Evolutionary conservation across 2,329 filamentous ascomycete species (phyloP).

Genomic region (Colletotrichum neosansevieriae): DNA sequence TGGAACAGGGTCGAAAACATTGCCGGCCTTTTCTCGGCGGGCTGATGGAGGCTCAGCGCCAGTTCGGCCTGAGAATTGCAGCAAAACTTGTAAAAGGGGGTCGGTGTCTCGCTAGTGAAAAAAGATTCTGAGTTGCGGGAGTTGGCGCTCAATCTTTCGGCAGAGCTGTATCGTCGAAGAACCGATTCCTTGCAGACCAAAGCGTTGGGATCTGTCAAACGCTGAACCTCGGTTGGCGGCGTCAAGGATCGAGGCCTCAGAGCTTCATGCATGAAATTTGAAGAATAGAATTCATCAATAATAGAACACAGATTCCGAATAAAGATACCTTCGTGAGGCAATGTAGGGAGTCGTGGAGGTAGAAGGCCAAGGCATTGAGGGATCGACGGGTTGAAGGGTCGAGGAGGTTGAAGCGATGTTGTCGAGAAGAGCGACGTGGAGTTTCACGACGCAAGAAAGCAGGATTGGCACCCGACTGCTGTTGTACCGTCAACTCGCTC

Average conservation of each 20-base stretch:
- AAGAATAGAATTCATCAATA: not conserved
- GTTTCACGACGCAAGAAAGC: not conserved
- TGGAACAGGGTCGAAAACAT: conserved; percentile 38
- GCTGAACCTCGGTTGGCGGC: conserved; percentile 32
- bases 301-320: not conserved
- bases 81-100: not conserved
- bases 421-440: not conserved
- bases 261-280: conserved; percentile 21
- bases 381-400: not conserved
- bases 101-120: not conserved
- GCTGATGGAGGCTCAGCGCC: conserved; percentile 1
- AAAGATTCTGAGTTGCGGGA: not conserved
- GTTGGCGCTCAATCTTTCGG: not conserved
- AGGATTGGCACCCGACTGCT: too few species aligned
- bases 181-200: conserved; percentile 20
- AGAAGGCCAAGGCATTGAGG: not conserved
- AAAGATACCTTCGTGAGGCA: conserved; percentile 1
- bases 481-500: not conserved
- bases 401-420: not conserved
- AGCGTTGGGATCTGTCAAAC: conserved; percentile 17
- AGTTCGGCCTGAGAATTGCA: conserved; percentile 9
- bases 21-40: not conserved
- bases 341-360: not conserved
- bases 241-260: conserved; percentile 27
- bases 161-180: conserved; percentile 30